Conservation (phyloP, 1,139 yeast species). For the Hanseniaspora gamundiae region DNA sequence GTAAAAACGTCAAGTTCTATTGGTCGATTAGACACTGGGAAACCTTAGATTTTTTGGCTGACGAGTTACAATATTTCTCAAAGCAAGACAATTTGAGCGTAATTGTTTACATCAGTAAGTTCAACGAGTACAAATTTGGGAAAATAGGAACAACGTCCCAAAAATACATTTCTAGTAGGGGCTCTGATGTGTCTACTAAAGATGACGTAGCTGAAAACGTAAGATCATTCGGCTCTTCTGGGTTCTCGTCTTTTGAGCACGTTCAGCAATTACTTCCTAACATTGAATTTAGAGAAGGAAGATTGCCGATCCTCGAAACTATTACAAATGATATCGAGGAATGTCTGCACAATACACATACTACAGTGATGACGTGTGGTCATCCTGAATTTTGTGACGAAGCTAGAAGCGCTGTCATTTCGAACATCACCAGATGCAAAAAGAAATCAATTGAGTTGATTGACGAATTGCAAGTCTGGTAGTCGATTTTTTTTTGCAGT, state of each 20-base stretch:
- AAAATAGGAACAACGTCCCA: slow-evolving; percentile 2
- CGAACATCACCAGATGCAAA: slow-evolving; percentile 4
- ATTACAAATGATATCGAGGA: slow-evolving; percentile 30
- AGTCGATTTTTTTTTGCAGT: too few relatives aligned
- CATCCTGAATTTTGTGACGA: slow-evolving; percentile 44
- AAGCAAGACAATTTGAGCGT: slow-evolving; percentile 26
- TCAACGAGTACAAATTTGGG: slow-evolving; percentile 15
- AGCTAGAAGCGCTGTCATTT: slow-evolving; percentile 27
- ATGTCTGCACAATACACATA: slow-evolving; percentile 20
- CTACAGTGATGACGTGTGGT: slow-evolving; percentile 39
- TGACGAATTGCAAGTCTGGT: slow-evolving; percentile 8
- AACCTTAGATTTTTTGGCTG: slow-evolving; percentile 40
- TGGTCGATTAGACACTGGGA: slow-evolving; percentile 39
- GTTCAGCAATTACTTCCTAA: slow-evolving; percentile 20
- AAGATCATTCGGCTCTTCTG: not conserved
- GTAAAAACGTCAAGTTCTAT: slow-evolving; percentile 28
- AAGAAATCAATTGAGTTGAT: not conserved
- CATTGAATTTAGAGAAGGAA: slow-evolving; percentile 34
- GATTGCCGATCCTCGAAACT: slow-evolving; percentile 33
- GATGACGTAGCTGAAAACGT: slow-evolving; percentile 9
- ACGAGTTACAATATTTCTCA: slow-evolving; percentile 29
- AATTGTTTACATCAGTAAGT: slow-evolving; percentile 28
- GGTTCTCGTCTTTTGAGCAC: not conserved
- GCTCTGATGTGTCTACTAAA: not conserved
- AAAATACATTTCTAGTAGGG: too few relatives aligned